Conservation (phyloP, 2,329 filamentous ascomycete species). For the Penicillium sp. region DNA sequence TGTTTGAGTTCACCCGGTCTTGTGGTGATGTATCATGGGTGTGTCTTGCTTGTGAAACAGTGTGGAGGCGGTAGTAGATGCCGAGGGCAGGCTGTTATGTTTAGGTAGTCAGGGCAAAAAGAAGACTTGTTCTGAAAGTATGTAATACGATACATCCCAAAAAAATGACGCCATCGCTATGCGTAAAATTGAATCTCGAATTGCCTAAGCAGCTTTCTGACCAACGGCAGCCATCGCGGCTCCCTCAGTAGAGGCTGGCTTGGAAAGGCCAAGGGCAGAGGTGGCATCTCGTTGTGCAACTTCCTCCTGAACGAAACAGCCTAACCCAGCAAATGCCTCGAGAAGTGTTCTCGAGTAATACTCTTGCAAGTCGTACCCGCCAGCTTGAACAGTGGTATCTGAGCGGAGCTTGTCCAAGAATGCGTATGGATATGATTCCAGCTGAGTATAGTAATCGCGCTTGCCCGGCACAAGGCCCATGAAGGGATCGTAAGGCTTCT, state of each 20-base stretch:
- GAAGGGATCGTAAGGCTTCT: slow-evolving; percentile 83
- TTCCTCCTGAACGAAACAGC: slow-evolving; percentile 81
- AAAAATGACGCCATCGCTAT: slow-evolving; percentile 15
- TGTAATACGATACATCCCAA: neutral
- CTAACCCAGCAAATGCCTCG: slow-evolving; percentile 84
- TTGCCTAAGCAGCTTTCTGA: neutral
- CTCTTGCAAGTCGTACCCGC: slow-evolving; percentile 76
- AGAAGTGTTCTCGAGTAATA: slow-evolving; percentile 76
- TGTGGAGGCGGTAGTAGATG: no score
- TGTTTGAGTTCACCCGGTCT: no score
- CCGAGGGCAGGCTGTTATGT: no score
- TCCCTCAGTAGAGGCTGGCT: slow-evolving; percentile 23
- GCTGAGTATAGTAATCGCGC: slow-evolving; percentile 64
- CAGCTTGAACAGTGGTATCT: slow-evolving; percentile 62
- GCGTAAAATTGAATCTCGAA: slow-evolving; percentile 1
- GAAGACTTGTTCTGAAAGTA: neutral
- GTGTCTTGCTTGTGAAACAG: no score
- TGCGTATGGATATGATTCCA: slow-evolving; percentile 66
- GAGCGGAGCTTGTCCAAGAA: slow-evolving; percentile 63
- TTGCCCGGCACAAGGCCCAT: slow-evolving; percentile 60
- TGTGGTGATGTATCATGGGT: no score
- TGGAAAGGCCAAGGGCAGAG: slow-evolving; percentile 14
- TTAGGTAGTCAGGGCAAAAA: neutral
- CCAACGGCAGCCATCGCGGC: slow-evolving; percentile 25
- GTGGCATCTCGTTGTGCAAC: slow-evolving; percentile 28